These are phyloP conservation scores for Agarophyton chilense DNA, from an alignment of 23 red algal species.

Conservation along the genomic window DNA sequence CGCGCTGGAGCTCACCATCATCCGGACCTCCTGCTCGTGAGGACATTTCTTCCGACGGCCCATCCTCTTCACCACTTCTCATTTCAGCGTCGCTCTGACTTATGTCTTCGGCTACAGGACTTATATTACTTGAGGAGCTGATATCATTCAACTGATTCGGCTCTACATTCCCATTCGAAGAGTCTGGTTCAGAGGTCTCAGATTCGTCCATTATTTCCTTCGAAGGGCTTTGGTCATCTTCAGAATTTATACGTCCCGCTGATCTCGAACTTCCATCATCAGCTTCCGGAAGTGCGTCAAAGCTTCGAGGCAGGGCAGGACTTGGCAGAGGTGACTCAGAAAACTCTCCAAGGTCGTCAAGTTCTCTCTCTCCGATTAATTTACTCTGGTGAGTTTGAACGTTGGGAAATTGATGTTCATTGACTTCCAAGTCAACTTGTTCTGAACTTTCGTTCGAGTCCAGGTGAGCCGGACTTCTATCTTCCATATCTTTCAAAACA, in stretches of 20 bases:
- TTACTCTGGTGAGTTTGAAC: not conserved
- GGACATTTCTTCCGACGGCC: not conserved
- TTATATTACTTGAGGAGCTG: not conserved
- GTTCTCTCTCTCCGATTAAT: not conserved
- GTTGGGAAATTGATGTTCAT: not conserved
- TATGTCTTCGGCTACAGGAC: not conserved
- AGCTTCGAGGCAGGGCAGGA: not conserved
- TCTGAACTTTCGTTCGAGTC: not conserved
- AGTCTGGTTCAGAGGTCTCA: not conserved
- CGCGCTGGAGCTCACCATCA: not conserved
- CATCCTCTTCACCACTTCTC: not conserved
- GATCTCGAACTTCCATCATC: not conserved
- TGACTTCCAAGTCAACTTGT: not conserved
- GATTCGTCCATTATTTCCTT: not conserved
- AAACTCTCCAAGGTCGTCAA: not conserved
- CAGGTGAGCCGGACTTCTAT: not conserved
- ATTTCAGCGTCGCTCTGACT: not conserved
- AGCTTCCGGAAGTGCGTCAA: not conserved
- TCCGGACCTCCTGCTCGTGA: not conserved
- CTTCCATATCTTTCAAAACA: not conserved
- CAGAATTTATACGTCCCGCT: not conserved
- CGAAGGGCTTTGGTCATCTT: not conserved
- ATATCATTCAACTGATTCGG: not conserved
- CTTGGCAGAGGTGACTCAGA: conserved; percentile 19
- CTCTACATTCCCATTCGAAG: not conserved